Base-by-base conservation (phyloP, 2,329 filamentous ascomycete species). In the Ophiostoma tasmaniense region DNA sequence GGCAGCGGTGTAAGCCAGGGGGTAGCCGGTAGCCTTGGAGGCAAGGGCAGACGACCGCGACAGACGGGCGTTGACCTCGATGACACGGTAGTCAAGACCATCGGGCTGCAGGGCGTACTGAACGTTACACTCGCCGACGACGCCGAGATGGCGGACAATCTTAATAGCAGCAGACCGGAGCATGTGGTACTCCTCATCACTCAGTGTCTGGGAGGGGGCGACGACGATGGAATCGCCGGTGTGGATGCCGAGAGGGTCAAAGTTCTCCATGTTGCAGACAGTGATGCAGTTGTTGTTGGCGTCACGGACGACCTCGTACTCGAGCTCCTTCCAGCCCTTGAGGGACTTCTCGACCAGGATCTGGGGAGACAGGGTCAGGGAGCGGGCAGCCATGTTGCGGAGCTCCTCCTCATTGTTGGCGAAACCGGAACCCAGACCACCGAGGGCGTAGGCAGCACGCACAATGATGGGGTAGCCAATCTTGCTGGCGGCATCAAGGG, bases 241-340 rank as follows among this genome's bases (percentile, higher is more conserved):
- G 77, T 98, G 95, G 72, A 98, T 98, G 75, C 95, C 95, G 1
- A 99, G 88, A 68, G 95, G 95, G 78, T 99, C 95, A 76, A 99
- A 99, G 82, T 99, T 99, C 82, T 99, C 95, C 95, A 99, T 98
- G 83, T 99, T 99, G 80, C 95, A 99, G 71, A 99, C 95, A 7
- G 95, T 99, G 78, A 99, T 98, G 78, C 95, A 99, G 85, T 98
- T 98, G 82, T 99, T 93, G 75, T 92, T 89, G 69, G 89, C 90
- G 82, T 98, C 95, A 76, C 95, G 90, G 55, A 99, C 95, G 71
- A 98, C 95, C 79, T 99, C 95, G 77, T 98, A 99, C 79, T 99
- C 95, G 72, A 98, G 96, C 80, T 99, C 95, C 80, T 99, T 99
- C 95, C 95, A 99, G 70, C 95, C 95, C 83, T 98, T 98, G 94